Conservation (phyloP, 2,329 filamentous ascomycete genomes). For the Bretziella fagacearum region DNA sequence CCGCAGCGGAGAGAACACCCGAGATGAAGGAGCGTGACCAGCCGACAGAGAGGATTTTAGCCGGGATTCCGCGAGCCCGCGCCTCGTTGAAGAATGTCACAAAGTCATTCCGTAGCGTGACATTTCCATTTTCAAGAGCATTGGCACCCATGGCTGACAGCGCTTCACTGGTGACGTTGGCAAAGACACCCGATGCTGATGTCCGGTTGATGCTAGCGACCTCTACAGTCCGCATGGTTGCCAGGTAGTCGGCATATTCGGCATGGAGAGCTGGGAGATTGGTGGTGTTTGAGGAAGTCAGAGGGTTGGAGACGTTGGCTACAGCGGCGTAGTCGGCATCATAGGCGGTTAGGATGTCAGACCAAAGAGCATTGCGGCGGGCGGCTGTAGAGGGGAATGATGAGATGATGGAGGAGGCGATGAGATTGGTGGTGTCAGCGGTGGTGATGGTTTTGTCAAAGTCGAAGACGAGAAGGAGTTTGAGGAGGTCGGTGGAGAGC, state of each 20-base stretch:
- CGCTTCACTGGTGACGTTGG: conserved; percentile 17
- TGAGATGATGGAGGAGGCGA: conserved; percentile 29
- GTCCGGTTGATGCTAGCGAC: conserved; percentile 29
- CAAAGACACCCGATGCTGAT: conserved; percentile 28
- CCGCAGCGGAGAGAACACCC: conserved; percentile 24
- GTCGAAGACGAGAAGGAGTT: conserved; percentile 33
- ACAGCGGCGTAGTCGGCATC: conserved; percentile 21
- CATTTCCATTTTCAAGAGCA: conserved; percentile 22
- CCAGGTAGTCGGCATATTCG: conserved; percentile 19
- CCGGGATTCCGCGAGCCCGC: conserved; percentile 24
- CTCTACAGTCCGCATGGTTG: conserved; percentile 28
- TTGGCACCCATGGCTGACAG: conserved; percentile 17
- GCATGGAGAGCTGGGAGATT: conserved; percentile 22
- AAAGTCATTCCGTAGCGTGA: conserved; percentile 17
- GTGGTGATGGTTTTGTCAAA: conserved; percentile 44
- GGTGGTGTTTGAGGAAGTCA: conserved; percentile 9
- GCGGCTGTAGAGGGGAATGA: conserved; percentile 22
- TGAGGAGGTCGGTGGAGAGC: neutral
- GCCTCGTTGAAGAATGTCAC: conserved; percentile 19
- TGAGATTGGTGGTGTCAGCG: conserved; percentile 33
- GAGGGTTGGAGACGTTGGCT: conserved; percentile 18
- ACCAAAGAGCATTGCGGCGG: conserved; percentile 17
- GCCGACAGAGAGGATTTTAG: conserved; percentile 31
- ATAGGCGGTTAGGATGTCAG: conserved; percentile 21
- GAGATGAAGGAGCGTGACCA: conserved; percentile 33